These are phyloP conservation scores for Colletotrichum zoysiae DNA, from an alignment of 2,329 filamentous ascomycete genomes.

Conservation along the genomic window DNA sequence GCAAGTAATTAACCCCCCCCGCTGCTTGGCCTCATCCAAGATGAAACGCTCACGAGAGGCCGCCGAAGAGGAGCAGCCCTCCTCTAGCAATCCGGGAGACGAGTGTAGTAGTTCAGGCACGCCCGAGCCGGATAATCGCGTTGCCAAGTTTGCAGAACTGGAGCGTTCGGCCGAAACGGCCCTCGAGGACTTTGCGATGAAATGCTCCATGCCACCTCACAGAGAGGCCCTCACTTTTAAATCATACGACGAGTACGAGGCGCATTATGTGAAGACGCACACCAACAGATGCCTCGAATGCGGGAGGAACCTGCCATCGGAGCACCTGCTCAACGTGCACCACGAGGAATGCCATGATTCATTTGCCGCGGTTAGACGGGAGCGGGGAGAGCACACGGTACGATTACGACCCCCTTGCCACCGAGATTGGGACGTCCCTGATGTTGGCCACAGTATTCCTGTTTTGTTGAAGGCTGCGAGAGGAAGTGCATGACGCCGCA, in stretches of 20 bases:
- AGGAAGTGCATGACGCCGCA: slow-evolving; percentile 84
- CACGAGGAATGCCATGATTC: slow-evolving; percentile 94
- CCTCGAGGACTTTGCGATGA: slow-evolving; percentile 67
- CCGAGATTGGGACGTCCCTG: slow-evolving; percentile 25
- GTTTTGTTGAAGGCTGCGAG: slow-evolving; percentile 91
- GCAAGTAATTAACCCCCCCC: slow-evolving; percentile 39
- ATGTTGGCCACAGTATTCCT: slow-evolving; percentile 73
- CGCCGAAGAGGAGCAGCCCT: slow-evolving; percentile 63
- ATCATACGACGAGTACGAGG: slow-evolving; percentile 84
- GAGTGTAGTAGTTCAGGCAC: slow-evolving; percentile 27
- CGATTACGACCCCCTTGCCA: slow-evolving; percentile 46
- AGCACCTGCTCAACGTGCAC: slow-evolving; percentile 83
- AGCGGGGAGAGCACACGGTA: slow-evolving; percentile 89
- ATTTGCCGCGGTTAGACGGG: slow-evolving; percentile 76
- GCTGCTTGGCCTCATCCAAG: slow-evolving; percentile 44
- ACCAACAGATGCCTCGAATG: slow-evolving; percentile 89
- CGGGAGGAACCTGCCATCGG: slow-evolving; percentile 87
- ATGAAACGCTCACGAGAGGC: slow-evolving; percentile 75
- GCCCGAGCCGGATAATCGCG: slow-evolving; percentile 45
- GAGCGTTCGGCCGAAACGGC: slow-evolving; percentile 57
- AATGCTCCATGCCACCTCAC: slow-evolving; percentile 86
- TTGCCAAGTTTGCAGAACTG: slow-evolving; percentile 71
- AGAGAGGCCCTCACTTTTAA: slow-evolving; percentile 76
- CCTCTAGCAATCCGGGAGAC: slow-evolving; percentile 46
- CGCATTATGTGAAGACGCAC: slow-evolving; percentile 86